Conservation (phyloP, 2,329 filamentous ascomycete genomes). For the Gliomastix tumulicola region DNA sequence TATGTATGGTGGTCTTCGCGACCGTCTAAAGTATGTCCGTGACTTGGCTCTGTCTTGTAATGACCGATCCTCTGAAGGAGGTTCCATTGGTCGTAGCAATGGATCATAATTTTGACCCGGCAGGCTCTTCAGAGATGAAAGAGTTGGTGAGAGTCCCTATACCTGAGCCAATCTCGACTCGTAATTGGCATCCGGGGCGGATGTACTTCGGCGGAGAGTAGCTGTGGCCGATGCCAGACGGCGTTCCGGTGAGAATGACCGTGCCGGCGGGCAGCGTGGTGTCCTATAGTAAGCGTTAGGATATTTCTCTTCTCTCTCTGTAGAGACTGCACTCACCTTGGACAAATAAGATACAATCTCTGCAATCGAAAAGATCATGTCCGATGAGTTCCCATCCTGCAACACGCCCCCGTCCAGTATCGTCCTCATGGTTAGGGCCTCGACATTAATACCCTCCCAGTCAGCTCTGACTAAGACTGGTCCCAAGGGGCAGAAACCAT, state of each 20-base stretch:
- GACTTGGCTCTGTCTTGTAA: too few species aligned
- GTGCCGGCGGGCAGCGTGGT: constrained; percentile 15
- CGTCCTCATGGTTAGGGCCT: constrained; percentile 9
- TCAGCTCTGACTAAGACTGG: constrained; percentile 8
- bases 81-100: too few species aligned
- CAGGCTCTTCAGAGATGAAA: constrained; percentile 4
- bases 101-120: not conserved
- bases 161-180: constrained; percentile 9
- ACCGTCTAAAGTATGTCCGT: too few species aligned
- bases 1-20: too few species aligned
- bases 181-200: constrained; percentile 7
- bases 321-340: not conserved
- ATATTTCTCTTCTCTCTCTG: not conserved
- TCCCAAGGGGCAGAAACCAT: constrained; percentile 38
- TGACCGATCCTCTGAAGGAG: too few species aligned
- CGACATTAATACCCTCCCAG: constrained; percentile 3
- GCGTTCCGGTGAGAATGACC: constrained; percentile 18
- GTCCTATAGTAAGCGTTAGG: constrained; percentile 7
- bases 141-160: constrained; percentile 13
- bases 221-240: constrained; percentile 12
- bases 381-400: constrained; percentile 11
- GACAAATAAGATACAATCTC: constrained; percentile 14
- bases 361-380: constrained; percentile 20
- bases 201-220: constrained; percentile 10
- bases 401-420: constrained; percentile 12